Percentiles rank a stretch among this genome's conserved stretches.
phyloP scores from a whole-genome alignment of 768 basidiomycete species.

The Boletus rex-veris region DNA sequence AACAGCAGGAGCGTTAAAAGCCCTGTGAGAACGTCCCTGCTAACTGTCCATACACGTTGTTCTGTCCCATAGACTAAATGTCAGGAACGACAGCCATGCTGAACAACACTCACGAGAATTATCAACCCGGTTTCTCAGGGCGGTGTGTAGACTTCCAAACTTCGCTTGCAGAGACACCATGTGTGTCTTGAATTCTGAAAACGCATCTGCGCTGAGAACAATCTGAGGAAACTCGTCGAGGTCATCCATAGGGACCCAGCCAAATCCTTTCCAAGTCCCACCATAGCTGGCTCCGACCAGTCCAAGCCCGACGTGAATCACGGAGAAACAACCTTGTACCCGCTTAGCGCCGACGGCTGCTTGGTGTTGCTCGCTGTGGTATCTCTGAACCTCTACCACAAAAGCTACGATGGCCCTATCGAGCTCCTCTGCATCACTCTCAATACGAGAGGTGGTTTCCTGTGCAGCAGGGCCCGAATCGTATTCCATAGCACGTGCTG shows the following conservation, averaged over 20 bases:
- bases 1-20: constrained; percentile 57
- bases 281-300: constrained; percentile 78
- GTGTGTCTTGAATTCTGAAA: constrained; percentile 50
- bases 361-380: constrained; percentile 36
- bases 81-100: not conserved
- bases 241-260: constrained; percentile 62
- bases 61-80: constrained; percentile 17
- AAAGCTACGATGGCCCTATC: constrained; percentile 69
- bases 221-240: constrained; percentile 45
- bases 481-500: constrained; percentile 85
- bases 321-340: constrained; percentile 57
- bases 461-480: constrained; percentile 61
- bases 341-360: constrained; percentile 41
- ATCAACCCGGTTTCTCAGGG: constrained; percentile 20
- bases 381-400: constrained; percentile 64
- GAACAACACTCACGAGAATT: constrained; percentile 23
- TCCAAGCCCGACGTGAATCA: constrained; percentile 66
- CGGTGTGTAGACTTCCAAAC: constrained; percentile 35
- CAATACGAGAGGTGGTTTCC: constrained; percentile 67
- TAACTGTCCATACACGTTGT: constrained; percentile 32
- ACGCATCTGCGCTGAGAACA: constrained; percentile 47
- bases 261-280: constrained; percentile 81
- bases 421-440: constrained; percentile 72
- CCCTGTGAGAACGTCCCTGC: constrained; percentile 51
- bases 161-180: constrained; percentile 49